Evolutionary conservation across 352 stramenopile genomes (phyloP).

Genomic region (Peronospora destructor): DNA sequence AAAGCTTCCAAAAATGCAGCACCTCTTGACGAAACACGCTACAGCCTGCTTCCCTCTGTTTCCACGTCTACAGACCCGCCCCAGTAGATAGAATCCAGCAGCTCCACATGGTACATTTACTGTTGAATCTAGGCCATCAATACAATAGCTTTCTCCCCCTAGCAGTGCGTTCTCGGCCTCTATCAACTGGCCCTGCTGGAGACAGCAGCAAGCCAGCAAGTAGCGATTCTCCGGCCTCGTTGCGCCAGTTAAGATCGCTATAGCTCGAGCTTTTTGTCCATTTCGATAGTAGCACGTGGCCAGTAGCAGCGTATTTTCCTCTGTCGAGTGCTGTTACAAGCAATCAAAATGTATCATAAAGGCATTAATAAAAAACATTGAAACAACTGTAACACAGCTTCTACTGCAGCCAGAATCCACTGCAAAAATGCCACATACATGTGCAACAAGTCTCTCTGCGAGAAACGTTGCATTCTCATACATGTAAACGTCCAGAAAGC

Average conservation of each 20-base stretch:
- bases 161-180: slow-evolving; percentile 91
- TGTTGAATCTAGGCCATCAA: slow-evolving; percentile 18
- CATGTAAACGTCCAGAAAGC: slow-evolving; percentile 47
- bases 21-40: slow-evolving; percentile 87
- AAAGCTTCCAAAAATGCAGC: slow-evolving; percentile 1
- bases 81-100: slow-evolving; percentile 88
- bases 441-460: slow-evolving; percentile 70
- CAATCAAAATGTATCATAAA: slow-evolving; percentile 19
- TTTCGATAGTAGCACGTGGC: slow-evolving; percentile 61
- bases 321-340: slow-evolving; percentile 37
- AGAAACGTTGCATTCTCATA: slow-evolving; percentile 73
- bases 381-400: slow-evolving; percentile 9
- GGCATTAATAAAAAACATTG: not conserved
- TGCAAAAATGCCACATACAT: slow-evolving; percentile 34
- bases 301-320: slow-evolving; percentile 50
- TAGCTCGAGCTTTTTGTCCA: slow-evolving; percentile 44
- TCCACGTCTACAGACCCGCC: slow-evolving; percentile 82
- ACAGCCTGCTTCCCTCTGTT: slow-evolving; percentile 88
- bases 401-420: slow-evolving; percentile 9
- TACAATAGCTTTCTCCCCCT: slow-evolving; percentile 27
- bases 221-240: slow-evolving; percentile 50
- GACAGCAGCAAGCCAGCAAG: slow-evolving; percentile 63
- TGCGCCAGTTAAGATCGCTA: slow-evolving; percentile 46
- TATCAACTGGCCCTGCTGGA: slow-evolving; percentile 54
- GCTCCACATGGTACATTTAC: slow-evolving; percentile 71